Base-by-base conservation (phyloP, 2,329 filamentous ascomycete genomes). In the Aureobasidium leucospermi region DNA sequence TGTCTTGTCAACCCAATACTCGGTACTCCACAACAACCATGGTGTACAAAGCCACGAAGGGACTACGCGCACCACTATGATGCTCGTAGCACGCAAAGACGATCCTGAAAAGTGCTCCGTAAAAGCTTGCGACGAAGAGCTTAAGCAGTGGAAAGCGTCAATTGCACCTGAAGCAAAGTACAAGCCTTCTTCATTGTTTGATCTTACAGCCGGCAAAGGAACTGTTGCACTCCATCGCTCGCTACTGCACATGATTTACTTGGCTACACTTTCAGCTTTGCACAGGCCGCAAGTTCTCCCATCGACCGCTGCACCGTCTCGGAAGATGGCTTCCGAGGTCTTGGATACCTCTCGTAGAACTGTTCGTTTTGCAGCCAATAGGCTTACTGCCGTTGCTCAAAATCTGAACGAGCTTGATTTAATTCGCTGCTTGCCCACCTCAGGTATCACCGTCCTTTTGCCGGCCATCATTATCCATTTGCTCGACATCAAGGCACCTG, bases 401-500 rank as follows among this genome's bases (percentile, higher is more conserved):
- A 86, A 90, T 64, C 79, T 96, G 46, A 87, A 90, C 69, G 79
- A 81, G 38, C 77, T 86, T 48, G 83, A 86, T 51, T 79, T 96
- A 11, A 90, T 93, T 63, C 83, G 82, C 60, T 96, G 85, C 68
- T 81, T 96, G 8, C 91, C 92, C 1, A 96, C 91, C 0, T 93
- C 90, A 0, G 91, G 91, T 41, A 91, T 96, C 9, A 96, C 92
- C 0, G 90, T 95, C 42, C 85, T 96, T 5, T 82, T 96, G 1
- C 92, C 92, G 0, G 91, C 92, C 19, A 93, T 96, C 76, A 96
- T 96, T 66, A 95, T 96, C 59, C 92, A 96, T 69, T 81, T 96
- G 16, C 82, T 96, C 7, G 90, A 96, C 71, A 93, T 96, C 81
- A 96, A 95, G 71, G 90, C 89, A 36, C 86, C 85, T 5, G 84